Conservation (phyloP, 129 eudicot species). For the sunflower (Helianthus annuus) region DNA sequence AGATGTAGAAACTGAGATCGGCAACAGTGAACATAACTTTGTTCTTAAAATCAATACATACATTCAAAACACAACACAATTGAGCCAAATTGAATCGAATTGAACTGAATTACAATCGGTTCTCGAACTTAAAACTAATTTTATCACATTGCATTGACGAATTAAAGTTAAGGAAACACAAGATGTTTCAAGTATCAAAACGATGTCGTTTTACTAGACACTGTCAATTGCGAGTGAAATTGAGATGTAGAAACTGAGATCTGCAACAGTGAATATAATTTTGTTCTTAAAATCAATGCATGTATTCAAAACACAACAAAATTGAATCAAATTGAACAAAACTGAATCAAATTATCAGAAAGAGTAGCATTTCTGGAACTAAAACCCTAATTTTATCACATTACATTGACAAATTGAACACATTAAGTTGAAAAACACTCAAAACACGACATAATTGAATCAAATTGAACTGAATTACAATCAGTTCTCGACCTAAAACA, state of each 20-base stretch:
- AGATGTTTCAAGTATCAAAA: conserved; percentile 4
- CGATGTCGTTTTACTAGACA: background rate
- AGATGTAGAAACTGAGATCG: conserved; percentile 21
- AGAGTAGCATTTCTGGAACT: no score
- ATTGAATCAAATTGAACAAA: no score
- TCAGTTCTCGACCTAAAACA: conserved; percentile 14
- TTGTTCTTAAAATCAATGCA: conserved; percentile 17
- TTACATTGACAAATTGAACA: no score
- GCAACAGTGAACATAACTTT: background rate
- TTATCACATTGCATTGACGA: conserved; percentile 22
- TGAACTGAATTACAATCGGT: background rate
- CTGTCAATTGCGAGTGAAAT: conserved; percentile 4
- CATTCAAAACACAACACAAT: no score
- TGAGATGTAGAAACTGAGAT: conserved; percentile 15
- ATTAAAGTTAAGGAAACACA: background rate
- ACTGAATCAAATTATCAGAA: no score
- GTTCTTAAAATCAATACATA: conserved; percentile 17
- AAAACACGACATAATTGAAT: no score
- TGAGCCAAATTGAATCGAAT: no score
- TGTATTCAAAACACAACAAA: background rate
- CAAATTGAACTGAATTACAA: no score
- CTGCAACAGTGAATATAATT: background rate
- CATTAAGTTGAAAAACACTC: no score
- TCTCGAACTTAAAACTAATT: conserved; percentile 19
- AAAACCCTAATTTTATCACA: no score